Percentiles rank a stretch among this genome's conserved stretches.
phyloP scores from a whole-genome alignment of 2,329 filamentous ascomycete species.

The Proliferodiscus dingleyae region DNA sequence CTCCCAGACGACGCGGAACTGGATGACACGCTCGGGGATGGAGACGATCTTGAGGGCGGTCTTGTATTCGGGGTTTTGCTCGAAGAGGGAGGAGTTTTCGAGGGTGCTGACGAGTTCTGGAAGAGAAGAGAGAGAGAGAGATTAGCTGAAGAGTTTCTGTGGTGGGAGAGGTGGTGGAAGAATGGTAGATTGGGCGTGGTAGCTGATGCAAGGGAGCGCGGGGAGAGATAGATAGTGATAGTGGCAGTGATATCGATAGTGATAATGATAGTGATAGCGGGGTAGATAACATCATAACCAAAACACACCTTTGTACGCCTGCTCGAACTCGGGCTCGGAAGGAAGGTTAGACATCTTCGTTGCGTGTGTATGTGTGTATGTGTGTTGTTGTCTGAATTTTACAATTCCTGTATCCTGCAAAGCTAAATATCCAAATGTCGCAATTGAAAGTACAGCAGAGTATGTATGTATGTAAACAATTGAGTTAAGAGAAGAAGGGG shows the following conservation, averaged over 20 bases:
- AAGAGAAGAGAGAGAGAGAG: slow-evolving; percentile 4
- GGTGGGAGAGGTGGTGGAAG: neutral
- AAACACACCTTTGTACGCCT: slow-evolving; percentile 84
- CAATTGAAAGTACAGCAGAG: too few species aligned
- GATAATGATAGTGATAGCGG: neutral
- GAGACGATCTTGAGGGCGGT: slow-evolving; percentile 83
- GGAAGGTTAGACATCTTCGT: slow-evolving; percentile 73
- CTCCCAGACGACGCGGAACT: slow-evolving; percentile 97
- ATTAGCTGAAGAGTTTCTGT: too few species aligned
- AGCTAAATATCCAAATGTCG: too few species aligned
- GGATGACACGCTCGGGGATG: slow-evolving; percentile 90
- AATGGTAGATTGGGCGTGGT: neutral
- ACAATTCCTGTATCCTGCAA: too few species aligned
- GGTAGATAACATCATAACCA: slow-evolving; percentile 14
- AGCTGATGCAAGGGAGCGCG: too few species aligned
- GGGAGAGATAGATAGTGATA: too few species aligned
- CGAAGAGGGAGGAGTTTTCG: slow-evolving; percentile 87
- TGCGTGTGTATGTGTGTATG: slow-evolving; percentile 1
- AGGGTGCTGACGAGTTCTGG: slow-evolving; percentile 91
- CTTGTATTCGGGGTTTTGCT: slow-evolving; percentile 91
- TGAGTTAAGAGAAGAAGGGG: too few species aligned
- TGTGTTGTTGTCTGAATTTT: neutral
- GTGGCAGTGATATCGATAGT: too few species aligned
- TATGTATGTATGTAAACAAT: slow-evolving; percentile 1
- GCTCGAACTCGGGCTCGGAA: slow-evolving; percentile 93